Base-by-base conservation (phyloP, 2,329 filamentous ascomycete genomes). In the Lachnellula willkommii region DNA sequence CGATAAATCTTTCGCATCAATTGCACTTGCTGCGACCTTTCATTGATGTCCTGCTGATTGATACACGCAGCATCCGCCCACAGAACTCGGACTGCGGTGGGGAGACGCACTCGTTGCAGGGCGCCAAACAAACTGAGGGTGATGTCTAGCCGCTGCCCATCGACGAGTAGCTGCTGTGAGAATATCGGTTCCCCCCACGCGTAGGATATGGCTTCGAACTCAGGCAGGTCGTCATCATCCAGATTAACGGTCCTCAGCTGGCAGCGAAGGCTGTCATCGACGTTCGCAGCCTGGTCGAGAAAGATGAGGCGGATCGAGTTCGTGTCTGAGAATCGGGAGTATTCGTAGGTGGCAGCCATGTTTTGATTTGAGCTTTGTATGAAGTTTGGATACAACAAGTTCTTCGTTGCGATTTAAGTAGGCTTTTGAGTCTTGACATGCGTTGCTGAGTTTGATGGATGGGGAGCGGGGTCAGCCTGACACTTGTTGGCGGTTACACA, bases 1-100 rank as follows among this genome's bases (percentile, higher is more conserved):
- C 42, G 52, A 53, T 63, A 67, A 28, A 66, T 58, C 5, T 52
- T 48, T 17, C 60, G 54, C 64, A 66, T 67, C 26, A 62, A 54
- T 5, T 40, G 47, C 12, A 66, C 64, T 50, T 65, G 61, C 6
- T 54, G 48, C 35, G 54, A 58, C 37, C 57, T 53, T 53, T 66
- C 65, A 1, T 47, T 43, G 36, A 52, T 52, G 26, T 65, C 58
- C 3, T 24, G 17, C 49, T 67, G 64, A 45, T 66, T 64, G 46
- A 66, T 63, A 45, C 63, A 65, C 11, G 47, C 8, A 6, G 50
- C 40, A 20, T 53, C 50, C 5, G 43, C 35, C 50, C 50, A 52
- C 24, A 47, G n/a, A n/a, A n/a, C n/a, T n/a, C n/a, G n/a, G n/a
- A n/a, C n/a, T n/a, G n/a, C n/a, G n/a, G n/a, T n/a, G n/a, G n/a